Percentiles rank a stretch among this genome's conserved stretches.
Evolutionary conservation across 805 yeast genomes (phyloP).

Genomic region (Myxozyma sirexii): DNA sequence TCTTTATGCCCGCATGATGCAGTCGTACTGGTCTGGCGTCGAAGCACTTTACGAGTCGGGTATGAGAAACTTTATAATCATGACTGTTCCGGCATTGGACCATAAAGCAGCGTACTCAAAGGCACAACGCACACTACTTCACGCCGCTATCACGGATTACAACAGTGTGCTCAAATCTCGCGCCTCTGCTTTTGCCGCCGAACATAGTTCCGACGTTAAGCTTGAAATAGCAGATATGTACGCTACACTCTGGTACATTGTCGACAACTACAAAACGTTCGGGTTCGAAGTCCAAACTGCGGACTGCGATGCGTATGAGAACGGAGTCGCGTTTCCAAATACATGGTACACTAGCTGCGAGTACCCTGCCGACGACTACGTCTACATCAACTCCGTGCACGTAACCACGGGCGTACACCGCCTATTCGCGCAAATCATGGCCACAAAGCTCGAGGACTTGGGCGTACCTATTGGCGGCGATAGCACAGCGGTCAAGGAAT

Average conservation of each 20-base stretch:
- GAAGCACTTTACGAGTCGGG: constrained; percentile 18
- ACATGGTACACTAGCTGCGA: constrained; percentile 11
- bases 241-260: background rate
- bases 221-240: constrained; percentile 11
- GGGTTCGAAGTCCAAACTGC: constrained; percentile 12
- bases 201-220: background rate
- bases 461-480: background rate
- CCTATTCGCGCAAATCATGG: constrained; percentile 10
- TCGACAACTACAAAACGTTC: background rate
- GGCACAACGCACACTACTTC: background rate
- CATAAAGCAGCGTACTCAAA: background rate
- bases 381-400: constrained; percentile 24
- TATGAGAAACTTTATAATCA: constrained; percentile 9
- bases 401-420: constrained; percentile 24
- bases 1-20: constrained; percentile 2
- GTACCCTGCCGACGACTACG: constrained; percentile 14
- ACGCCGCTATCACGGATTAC: constrained; percentile 6
- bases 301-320: constrained; percentile 11
- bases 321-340: constrained; percentile 18
- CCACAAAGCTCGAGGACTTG: background rate
- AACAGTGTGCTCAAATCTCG: background rate
- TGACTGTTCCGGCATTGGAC: constrained; percentile 17
- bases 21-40: constrained; percentile 12
- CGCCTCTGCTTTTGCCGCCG: background rate
- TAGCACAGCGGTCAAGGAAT: background rate